Evolutionary conservation across 2,329 filamentous ascomycete species (phyloP).

Genomic region (Podosphaera leucotricha): DNA sequence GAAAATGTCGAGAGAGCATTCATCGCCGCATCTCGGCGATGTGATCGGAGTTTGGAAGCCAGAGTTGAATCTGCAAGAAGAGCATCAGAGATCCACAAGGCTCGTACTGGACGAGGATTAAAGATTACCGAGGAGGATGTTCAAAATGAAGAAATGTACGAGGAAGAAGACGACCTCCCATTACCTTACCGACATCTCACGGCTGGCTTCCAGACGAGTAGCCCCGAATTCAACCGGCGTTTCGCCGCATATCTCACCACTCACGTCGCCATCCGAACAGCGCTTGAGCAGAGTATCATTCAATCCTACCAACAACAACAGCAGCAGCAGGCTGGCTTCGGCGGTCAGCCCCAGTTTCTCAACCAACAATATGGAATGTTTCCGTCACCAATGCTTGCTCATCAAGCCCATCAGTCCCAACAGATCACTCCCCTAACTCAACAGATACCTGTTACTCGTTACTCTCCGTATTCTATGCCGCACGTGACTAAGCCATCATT

Average conservation of each 20-base stretch:
- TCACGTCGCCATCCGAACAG: constrained; percentile 30
- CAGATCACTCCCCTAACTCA: background rate
- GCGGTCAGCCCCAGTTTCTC: constrained; percentile 11
- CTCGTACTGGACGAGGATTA: constrained; percentile 60
- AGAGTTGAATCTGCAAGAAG: constrained; percentile 67
- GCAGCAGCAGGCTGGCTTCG: background rate
- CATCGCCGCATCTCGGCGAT: constrained; percentile 70
- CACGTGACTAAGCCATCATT: constrained; percentile 13
- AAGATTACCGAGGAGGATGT: constrained; percentile 73
- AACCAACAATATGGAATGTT: constrained; percentile 15
- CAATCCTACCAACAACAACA: constrained; percentile 17
- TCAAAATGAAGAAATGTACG: constrained; percentile 83
- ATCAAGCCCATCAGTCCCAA: constrained; percentile 9
- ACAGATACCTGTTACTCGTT: constrained; percentile 15
- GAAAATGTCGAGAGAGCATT: constrained; percentile 77
- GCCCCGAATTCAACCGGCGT: constrained; percentile 8
- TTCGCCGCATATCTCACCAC: constrained; percentile 27
- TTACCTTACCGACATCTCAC: constrained; percentile 40
- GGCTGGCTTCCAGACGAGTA: constrained; percentile 23
- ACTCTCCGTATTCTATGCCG: constrained; percentile 20
- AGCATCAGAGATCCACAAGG: constrained; percentile 79
- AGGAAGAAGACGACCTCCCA: constrained; percentile 66
- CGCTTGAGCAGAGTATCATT: constrained; percentile 21
- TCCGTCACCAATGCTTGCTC: constrained; percentile 11
- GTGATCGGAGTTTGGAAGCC: constrained; percentile 69